Evolutionary conservation across 2,329 filamentous ascomycete species (phyloP).

Genomic region (Aspergillus jensenii): DNA sequence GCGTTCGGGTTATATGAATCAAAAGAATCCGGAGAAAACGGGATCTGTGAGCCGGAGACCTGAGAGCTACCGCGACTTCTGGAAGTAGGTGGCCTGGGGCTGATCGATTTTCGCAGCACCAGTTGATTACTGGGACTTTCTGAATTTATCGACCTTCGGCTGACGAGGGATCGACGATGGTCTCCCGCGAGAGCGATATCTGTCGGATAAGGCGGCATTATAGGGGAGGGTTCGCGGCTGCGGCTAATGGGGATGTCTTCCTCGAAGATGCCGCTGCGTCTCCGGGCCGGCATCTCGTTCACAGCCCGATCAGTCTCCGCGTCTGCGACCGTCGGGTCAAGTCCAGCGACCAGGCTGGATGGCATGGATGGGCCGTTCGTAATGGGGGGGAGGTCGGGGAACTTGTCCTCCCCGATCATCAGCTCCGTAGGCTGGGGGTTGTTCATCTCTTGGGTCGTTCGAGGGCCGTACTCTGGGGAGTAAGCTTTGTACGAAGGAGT

Average conservation of each 20-base stretch:
- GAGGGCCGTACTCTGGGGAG: slow-evolving; percentile 27
- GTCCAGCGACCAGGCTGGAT: slow-evolving; percentile 43
- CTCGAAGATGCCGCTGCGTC: slow-evolving; percentile 28
- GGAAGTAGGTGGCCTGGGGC: slow-evolving; percentile 51
- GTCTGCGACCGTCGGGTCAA: slow-evolving; percentile 33
- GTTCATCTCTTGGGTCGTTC: slow-evolving; percentile 21
- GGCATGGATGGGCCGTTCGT: slow-evolving; percentile 35
- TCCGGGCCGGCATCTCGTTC: slow-evolving; percentile 27
- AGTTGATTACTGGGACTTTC: slow-evolving; percentile 25
- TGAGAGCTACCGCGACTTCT: slow-evolving; percentile 43
- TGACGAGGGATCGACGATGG: slow-evolving; percentile 21
- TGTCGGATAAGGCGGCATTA: slow-evolving; percentile 27
- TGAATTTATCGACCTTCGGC: slow-evolving; percentile 26
- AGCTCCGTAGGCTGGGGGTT: slow-evolving; percentile 26
- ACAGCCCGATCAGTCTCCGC: slow-evolving; percentile 29
- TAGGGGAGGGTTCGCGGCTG: slow-evolving; percentile 20
- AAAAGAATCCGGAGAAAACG: slow-evolving; percentile 63
- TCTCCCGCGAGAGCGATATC: slow-evolving; percentile 29
- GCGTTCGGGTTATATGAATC: slow-evolving; percentile 57
- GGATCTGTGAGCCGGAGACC: slow-evolving; percentile 56
- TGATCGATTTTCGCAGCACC: slow-evolving; percentile 58
- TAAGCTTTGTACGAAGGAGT: slow-evolving; percentile 28
- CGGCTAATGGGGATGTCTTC: slow-evolving; percentile 28
- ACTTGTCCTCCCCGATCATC: slow-evolving; percentile 17
- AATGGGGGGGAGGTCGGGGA: slow-evolving; percentile 26